Evolutionary conservation across 1,139 yeast species (phyloP).

Genomic region (Suhomyces choctaworum): DNA sequence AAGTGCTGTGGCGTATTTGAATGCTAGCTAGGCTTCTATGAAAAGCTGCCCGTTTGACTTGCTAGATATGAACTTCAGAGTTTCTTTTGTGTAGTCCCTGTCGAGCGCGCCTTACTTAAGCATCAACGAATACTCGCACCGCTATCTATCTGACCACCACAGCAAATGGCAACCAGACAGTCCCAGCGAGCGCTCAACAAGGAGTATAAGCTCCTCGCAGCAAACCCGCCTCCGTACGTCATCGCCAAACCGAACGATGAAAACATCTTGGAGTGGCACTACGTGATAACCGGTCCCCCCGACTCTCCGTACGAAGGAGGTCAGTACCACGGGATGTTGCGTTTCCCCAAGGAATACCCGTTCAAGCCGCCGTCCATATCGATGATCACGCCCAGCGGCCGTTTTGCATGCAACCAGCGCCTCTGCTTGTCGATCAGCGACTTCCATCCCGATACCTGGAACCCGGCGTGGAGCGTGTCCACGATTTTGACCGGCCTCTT

Average conservation of each 20-base stretch:
- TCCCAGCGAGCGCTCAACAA: conserved; percentile 59
- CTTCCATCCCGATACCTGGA: conserved; percentile 92
- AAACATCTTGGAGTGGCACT: conserved; percentile 60
- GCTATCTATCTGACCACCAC: no score
- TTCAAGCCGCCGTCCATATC: conserved; percentile 90
- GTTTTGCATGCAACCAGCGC: conserved; percentile 75
- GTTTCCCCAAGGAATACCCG: conserved; percentile 86
- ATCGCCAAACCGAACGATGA: conserved; percentile 82
- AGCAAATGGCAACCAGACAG: conserved; percentile 55
- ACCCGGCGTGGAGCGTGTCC: conserved; percentile 92
- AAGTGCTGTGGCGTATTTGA: no score
- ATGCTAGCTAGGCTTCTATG: no score
- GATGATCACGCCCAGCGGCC: conserved; percentile 85
- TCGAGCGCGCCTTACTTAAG: no score
- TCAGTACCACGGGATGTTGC: conserved; percentile 83
- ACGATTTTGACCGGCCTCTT: conserved; percentile 82
- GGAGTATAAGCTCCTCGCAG: conserved; percentile 74
- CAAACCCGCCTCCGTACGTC: conserved; percentile 79
- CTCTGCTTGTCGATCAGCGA: conserved; percentile 88
- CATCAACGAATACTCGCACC: no score
- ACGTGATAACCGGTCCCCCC: conserved; percentile 82
- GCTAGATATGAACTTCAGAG: no score
- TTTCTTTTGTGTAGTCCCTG: no score
- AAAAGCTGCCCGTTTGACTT: no score
- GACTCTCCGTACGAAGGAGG: conserved; percentile 83